A percentile compares a stretch with the other conserved stretches of the same genome.
These are phyloP conservation scores for Oryza brachyantha DNA, from an alignment of 176 grass and related monocot species.

Conservation along the genomic window DNA sequence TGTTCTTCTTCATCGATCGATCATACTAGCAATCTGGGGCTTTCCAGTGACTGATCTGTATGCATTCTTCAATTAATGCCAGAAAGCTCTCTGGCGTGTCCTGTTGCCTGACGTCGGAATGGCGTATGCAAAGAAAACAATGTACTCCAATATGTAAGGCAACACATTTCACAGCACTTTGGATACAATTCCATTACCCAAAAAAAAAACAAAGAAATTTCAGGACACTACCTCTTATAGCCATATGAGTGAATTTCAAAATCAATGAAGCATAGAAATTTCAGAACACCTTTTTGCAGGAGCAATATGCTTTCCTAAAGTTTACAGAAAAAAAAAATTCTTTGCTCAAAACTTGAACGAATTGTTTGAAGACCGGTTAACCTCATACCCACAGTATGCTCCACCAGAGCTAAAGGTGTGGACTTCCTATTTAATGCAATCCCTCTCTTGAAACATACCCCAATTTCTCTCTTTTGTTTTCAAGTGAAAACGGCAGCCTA, in stretches of 20 bases:
- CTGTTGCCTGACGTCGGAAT: background rate
- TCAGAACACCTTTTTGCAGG: background rate
- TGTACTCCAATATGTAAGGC: background rate
- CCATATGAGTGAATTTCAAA: background rate
- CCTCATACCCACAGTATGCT: background rate
- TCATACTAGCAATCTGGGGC: background rate
- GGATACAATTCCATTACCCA: background rate
- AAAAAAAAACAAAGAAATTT: background rate
- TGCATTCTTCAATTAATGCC: background rate
- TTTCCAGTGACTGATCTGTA: background rate
- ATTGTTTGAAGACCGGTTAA: background rate
- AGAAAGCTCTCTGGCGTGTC: slow-evolving; percentile 24
- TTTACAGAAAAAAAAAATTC: background rate
- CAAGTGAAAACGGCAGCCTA: background rate
- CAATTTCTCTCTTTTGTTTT: background rate
- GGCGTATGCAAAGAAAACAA: slow-evolving; percentile 13
- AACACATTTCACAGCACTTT: background rate
- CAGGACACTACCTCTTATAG: background rate
- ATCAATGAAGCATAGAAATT: background rate
- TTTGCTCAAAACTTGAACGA: background rate
- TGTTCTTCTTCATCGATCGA: background rate
- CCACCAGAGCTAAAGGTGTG: background rate
- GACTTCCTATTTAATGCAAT: background rate
- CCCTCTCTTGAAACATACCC: background rate
- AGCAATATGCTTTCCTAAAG: background rate